Evolutionary conservation across 2,329 filamentous ascomycete species (phyloP), one percentile per base, ranked within the genome.

Genomic region (Xylariaceae sp.): DNA sequence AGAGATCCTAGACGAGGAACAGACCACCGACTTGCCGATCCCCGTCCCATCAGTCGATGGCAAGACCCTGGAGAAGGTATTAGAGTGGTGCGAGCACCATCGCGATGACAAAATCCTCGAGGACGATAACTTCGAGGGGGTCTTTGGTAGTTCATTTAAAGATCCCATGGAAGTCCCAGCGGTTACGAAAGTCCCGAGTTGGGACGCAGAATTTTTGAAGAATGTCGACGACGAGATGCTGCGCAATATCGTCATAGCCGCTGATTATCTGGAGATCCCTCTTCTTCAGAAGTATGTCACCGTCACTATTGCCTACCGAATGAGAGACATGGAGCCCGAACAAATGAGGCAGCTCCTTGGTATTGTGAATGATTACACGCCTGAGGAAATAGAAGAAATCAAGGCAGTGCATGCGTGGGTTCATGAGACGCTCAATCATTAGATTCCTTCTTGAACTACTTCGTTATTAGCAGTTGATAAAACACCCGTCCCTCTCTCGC

Each of bases 41-140:
- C 52, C 56, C 1, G 11, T 60, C 4, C 52, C 49, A 5, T 48
- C 16, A 5, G 33, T 60, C 1, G n/a, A n/a, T 1, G 56, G 43
- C 4, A 24, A 49, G 1, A 26, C 26, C 14, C 37, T 62, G 0
- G n/a, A 17, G 6, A 49, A 53, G 12, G 19, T 60, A 2, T 24
- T 57, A 9, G 29, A 53, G 16, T 62, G 56, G 56, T 62, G 59
- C n/a, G 59, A 62, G 21, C 4, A 44, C 4, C 36, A 51, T 16
- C 21, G 41, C 17, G 28, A 6, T 1, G 51, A 52, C 4, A 6
- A 14, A 3, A 9, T 5, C n/a, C 21, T 33, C 12, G 19, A 23
- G 3, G 4, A 3, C 12, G 21, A 9, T n/a, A n/a, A n/a, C n/a
- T n/a, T n/a, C n/a, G n/a, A n/a, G n/a, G n/a, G n/a, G n/a, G n/a